Evolutionary conservation across 1,284 basidiomycete genomes (phyloP), one percentile per base, ranked within the genome.

Genomic region (Melampsora larici-populina): DNA sequence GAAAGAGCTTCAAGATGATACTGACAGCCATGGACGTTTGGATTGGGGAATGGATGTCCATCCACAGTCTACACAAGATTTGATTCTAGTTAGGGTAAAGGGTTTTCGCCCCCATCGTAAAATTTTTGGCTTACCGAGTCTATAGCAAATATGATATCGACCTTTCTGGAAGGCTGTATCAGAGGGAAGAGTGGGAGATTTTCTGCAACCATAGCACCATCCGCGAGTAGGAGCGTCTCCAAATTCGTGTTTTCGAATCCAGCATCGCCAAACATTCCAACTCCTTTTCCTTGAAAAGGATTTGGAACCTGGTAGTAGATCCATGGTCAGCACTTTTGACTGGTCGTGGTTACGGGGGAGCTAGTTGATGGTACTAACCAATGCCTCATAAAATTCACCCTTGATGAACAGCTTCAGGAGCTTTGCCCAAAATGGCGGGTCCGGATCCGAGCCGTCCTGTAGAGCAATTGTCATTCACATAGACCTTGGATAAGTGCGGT

Each of bases 171-270:
- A 24, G 67, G 75, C 43, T 78, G 67, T 4, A 78, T 33, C n/a
- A 78, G 43, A 51, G 75, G 75, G 49, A 70, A 78, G 6, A 78
- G 40, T 21, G 75, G 75, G 43, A 78, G 2, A 78, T 78, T 78
- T 58, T 78, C 75, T 40, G 69, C 26, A 2, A 40, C 68, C 75
- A 78, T 78, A 5, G 67, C 75, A 36, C 75, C 75, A 40, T 78
- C 75, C 0, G 75, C 75, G 18, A 78, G 51, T 21, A 78, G 58
- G 24, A 78, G 46, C n/a, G 58, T 78, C 8, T 70, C 60, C 18
- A 31, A 40, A n/a, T 51, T 46, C 48, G 67, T 26, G 24, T 78
- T 60, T 11, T 46, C 58, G 65, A 78, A 78, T 55, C 49, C 72
- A 17, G 40, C 43, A 18, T 24, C 33, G 17, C 67, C 62, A 11